Base-by-base conservation (phyloP, 345 rosid species). In the Diplotaxis tenuifolia region DNA sequence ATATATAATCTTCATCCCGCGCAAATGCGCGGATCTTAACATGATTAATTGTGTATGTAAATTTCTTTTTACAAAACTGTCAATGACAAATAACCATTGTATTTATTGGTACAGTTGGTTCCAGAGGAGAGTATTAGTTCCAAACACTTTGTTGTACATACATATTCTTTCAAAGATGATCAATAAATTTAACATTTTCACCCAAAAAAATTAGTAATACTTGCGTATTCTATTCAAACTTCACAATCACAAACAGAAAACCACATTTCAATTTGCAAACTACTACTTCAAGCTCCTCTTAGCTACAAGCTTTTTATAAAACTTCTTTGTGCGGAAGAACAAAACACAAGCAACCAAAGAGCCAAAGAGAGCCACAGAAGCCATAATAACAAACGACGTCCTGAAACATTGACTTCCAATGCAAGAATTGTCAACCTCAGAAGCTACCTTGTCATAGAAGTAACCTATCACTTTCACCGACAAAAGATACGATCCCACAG, bases 391-490 rank as follows among this genome's bases (percentile, higher is more conserved):
- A 72, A 93, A 93, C 8, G 98, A 91, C 23, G 85, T 55, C 88
- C 81, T 85, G 77, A 93, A 93, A 82, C 97, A 93, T 1, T 42
- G 85, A 63, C 85, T 81, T 9, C 98, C 98, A 3, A 9, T 78
- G 76, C 98, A 93, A 22, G 86, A 80, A 56, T 82, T 72, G 29
- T 62, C 83, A 61, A 75, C 88, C 2, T 80, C 78, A 0, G 70
- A 72, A 7, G 96, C 89, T 28, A 67, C 86, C 72, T 81, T 79
- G 71, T 91, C 98, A 5, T 93, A 93, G 52, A 91, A 62, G 68
- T 83, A 91, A 22, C 97, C 97, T 0, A 93, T 89, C 19, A 91
- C 80, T 67, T 88, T 84, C 60, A 93, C 98, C 6, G 98, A 93
- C 60, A 88, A 81, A 11, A 86, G 75, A n/a, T 93, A 93, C 3